Evolutionary conservation across 1,139 yeast genomes (phyloP), one percentile per base, ranked within the genome.

Genomic region (Nakaseomyces uthaithaninus): DNA sequence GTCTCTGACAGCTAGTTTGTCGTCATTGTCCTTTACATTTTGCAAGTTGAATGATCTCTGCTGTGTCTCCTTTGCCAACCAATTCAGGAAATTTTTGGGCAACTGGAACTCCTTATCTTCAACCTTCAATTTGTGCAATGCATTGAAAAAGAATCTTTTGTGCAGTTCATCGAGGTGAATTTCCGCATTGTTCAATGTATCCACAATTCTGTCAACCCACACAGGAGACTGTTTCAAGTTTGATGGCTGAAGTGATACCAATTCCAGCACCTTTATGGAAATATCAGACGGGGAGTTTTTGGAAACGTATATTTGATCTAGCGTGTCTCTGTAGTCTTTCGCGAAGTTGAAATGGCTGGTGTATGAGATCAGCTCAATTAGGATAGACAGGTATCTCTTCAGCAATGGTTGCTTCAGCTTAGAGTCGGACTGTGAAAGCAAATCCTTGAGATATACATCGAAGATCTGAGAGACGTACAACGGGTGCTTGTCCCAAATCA

Each of bases 1-100:
- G 34, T 59, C 63, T 42, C 62, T 55, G 28, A 48, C 52, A 19
- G 24, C 25, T 17, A 31, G 16, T 17, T 28, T 28, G 25, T 31
- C 35, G 7, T 20, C 17, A 8, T 31, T 20, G 5, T 31, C 35
- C 17, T 19, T 14, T 4, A 19, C 17, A 14, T 47, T 43, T 16
- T 47, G 22, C 12, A 50, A 33, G 22, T 60, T 61, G 25, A 64
- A 54, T 33, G 52, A 51, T 42, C 77, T 65, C 15, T 45, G 42
- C 30, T 69, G 73, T 1, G 71, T 68, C 50, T 79, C 75, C 35
- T 62, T 54, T 14, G 77, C 69, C 37, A 85, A 61, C 94, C 94
- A 85, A 27, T 69, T 61, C 40, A 84, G 49, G 50, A 84, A 71
- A 1, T 49, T 48, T 2, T 53, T 39, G 4, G 35, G 35, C 4